These are phyloP conservation scores for Boletus sensibilis DNA, from an alignment of 768 basidiomycete species.

Conservation along the genomic window DNA sequence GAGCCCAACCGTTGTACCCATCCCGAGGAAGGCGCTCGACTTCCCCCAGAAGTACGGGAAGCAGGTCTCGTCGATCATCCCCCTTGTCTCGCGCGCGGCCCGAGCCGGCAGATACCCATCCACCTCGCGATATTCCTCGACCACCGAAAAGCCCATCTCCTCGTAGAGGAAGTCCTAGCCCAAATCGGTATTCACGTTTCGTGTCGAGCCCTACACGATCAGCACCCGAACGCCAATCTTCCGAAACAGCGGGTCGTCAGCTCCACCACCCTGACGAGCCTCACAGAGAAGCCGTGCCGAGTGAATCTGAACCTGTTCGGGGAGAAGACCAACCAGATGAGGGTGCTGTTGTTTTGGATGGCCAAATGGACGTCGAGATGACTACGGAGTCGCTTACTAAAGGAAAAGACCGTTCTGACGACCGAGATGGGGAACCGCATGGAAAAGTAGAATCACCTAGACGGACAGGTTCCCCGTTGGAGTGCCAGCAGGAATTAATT, in stretches of 20 bases:
- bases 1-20: constrained; percentile 11
- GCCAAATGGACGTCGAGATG: constrained; percentile 8
- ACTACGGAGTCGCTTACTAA: constrained; percentile 5
- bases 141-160: constrained; percentile 14
- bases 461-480: constrained; percentile 19
- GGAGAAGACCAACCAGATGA: constrained; percentile 4
- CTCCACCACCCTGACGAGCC: not conserved
- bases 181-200: constrained; percentile 4
- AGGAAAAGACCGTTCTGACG: constrained; percentile 15
- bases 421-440: constrained; percentile 18
- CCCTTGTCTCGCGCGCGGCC: constrained; percentile 12
- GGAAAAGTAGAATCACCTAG: constrained; percentile 25
- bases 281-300: not conserved
- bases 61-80: constrained; percentile 25
- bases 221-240: constrained; percentile 1
- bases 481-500: constrained; percentile 1
- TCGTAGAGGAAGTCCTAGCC: constrained; percentile 14
- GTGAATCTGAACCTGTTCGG: not conserved
- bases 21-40: constrained; percentile 23
- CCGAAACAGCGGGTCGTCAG: not conserved
- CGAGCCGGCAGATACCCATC: constrained; percentile 11
- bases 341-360: not conserved
- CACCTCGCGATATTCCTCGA: constrained; percentile 12
- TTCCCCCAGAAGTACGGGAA: constrained; percentile 22
- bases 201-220: constrained; percentile 14